Conservation (phyloP, 129 eudicot species). For the Flaveria trinervia region DNA sequence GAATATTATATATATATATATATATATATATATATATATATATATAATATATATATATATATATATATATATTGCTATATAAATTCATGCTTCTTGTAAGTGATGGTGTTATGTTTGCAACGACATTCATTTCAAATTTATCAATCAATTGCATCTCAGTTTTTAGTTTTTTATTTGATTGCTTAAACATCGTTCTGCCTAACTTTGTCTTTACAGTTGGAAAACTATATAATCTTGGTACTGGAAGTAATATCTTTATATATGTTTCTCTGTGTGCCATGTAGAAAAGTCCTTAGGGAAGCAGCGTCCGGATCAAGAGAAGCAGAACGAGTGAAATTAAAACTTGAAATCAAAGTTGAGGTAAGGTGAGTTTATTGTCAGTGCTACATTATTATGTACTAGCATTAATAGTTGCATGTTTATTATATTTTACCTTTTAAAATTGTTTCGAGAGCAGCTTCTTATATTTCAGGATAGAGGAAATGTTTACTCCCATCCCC, state of each 20-base stretch:
- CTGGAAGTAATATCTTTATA: constrained; percentile 8
- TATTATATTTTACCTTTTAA: not conserved
- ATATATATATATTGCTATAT: not conserved
- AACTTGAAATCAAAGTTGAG: constrained; percentile 89
- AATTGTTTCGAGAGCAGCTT: too few relatives aligned
- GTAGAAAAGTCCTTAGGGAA: constrained; percentile 89
- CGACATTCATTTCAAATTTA: not conserved
- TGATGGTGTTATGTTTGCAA: not conserved
- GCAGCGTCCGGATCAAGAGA: constrained; percentile 94
- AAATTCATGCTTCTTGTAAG: not conserved
- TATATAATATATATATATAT: too few relatives aligned
- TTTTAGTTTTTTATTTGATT: constrained; percentile 9
- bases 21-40: too few relatives aligned
- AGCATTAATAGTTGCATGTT: not conserved
- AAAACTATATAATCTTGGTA: not conserved
- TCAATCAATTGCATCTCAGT: constrained; percentile 1
- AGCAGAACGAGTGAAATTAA: constrained; percentile 85
- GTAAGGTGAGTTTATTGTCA: constrained; percentile 39
- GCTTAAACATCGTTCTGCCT: not conserved
- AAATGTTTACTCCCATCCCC: too few relatives aligned
- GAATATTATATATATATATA: too few relatives aligned
- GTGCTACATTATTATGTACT: constrained; percentile 3
- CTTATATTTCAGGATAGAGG: too few relatives aligned
- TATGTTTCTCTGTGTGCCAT: constrained; percentile 7
- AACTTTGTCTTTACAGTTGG: not conserved